Conservation (phyloP, 2,329 filamentous ascomycete genomes). For the Mycosphaerella sp. region DNA sequence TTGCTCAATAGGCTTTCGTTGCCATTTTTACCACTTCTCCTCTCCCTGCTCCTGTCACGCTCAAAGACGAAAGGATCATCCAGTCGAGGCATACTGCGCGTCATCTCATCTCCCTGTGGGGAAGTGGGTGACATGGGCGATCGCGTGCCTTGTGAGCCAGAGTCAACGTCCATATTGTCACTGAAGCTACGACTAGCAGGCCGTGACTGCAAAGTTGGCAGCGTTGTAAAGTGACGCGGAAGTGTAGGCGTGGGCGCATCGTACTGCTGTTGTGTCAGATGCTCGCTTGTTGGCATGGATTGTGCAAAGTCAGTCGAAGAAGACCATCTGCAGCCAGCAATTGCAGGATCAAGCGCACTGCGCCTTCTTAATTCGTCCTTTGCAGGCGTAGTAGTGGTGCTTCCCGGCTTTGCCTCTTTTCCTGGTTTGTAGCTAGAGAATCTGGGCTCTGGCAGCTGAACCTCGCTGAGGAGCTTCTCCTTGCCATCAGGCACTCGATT, state of each 20-base stretch:
- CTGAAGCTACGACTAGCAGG: conserved; percentile 27
- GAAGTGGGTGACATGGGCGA: conserved; percentile 16
- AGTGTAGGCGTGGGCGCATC: conserved; percentile 22
- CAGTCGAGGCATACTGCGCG: conserved; percentile 7
- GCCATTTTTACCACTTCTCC: conserved; percentile 58
- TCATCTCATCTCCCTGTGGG: conserved; percentile 12
- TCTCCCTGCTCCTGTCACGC: conserved; percentile 50
- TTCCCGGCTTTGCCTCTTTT: conserved; percentile 36
- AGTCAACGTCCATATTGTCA: conserved; percentile 25
- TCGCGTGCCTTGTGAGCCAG: conserved; percentile 20
- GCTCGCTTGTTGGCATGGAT: conserved; percentile 20
- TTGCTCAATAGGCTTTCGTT: conserved; percentile 57
- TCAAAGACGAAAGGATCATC: conserved; percentile 26
- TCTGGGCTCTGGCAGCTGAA: conserved; percentile 78
- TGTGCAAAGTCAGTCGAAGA: conserved; percentile 18
- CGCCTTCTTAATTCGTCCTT: conserved; percentile 16
- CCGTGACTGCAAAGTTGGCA: conserved; percentile 28
- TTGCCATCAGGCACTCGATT: conserved; percentile 95
- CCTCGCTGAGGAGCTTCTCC: conserved; percentile 83
- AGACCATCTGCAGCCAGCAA: conserved; percentile 4
- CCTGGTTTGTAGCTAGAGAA: conserved; percentile 75
- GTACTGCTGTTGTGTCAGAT: conserved; percentile 25
- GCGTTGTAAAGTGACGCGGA: conserved; percentile 22
- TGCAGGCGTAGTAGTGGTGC: conserved; percentile 6
- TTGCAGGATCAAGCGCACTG: conserved; percentile 14